Conservation (phyloP, 768 basidiomycete species). For the Calocybe cyanea region DNA sequence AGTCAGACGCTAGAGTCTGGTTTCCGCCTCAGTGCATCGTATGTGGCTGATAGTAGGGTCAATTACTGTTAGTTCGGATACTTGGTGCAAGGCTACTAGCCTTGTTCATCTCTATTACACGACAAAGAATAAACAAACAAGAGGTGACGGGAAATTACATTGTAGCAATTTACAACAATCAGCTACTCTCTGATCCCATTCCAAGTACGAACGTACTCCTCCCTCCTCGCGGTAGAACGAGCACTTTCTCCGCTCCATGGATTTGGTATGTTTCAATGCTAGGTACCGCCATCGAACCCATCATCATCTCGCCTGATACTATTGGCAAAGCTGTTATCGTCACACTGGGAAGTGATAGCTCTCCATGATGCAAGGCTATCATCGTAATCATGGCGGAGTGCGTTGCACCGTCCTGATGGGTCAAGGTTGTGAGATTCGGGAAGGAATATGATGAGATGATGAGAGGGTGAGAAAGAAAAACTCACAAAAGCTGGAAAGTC, state of each 20-base stretch:
- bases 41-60: too few relatives aligned
- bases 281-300: slow-evolving; percentile 57
- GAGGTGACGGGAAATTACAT: too few relatives aligned
- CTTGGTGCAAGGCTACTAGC: not conserved
- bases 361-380: slow-evolving; percentile 84
- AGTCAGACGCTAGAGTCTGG: too few relatives aligned
- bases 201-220: slow-evolving; percentile 77
- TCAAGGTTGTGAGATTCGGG: not conserved
- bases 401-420: slow-evolving; percentile 67
- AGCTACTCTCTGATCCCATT: slow-evolving; percentile 48
- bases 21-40: too few relatives aligned
- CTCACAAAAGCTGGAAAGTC: slow-evolving; percentile 73
- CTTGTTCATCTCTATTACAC: not conserved
- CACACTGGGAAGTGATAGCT: slow-evolving; percentile 73
- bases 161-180: too few relatives aligned
- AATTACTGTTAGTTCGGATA: too few relatives aligned
- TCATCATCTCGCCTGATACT: slow-evolving; percentile 45
- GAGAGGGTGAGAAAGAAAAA: not conserved
- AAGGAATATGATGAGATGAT: not conserved
- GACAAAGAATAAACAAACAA: not conserved
- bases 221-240: slow-evolving; percentile 80
- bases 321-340: slow-evolving; percentile 57
- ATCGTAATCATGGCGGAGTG: slow-evolving; percentile 65
- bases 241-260: slow-evolving; percentile 77
- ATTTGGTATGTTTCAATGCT: slow-evolving; percentile 78